Conservation (phyloP, 83 land plant genomes). For the Picea mariana region DNA sequence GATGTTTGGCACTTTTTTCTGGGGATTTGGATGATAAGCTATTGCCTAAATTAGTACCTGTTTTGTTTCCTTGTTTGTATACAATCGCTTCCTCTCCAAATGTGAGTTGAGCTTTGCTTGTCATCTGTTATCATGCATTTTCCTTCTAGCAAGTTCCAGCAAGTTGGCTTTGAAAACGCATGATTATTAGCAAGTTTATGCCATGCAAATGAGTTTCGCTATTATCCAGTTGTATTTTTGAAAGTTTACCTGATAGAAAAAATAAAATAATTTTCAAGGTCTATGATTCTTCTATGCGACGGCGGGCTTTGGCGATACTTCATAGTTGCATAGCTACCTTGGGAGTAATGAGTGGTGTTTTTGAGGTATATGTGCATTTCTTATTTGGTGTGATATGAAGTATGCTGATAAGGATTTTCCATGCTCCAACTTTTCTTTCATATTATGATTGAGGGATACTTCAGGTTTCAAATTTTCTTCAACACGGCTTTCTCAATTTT, state of each 20-base stretch:
- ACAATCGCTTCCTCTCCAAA: conserved; percentile 75
- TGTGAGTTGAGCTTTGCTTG: conserved; percentile 40
- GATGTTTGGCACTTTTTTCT: conserved; percentile 87
- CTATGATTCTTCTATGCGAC: conserved; percentile 69
- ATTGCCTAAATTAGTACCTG: conserved; percentile 78
- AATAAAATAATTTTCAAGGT: conserved; percentile 37
- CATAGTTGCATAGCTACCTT: conserved; percentile 83
- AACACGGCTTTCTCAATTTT: conserved; percentile 7
- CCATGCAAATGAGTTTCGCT: not conserved
- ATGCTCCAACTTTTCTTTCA: not conserved
- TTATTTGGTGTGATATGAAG: not conserved
- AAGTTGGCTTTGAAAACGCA: not conserved
- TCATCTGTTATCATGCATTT: not conserved
- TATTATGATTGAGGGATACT: conserved; percentile 1
- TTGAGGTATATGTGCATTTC: conserved; percentile 53
- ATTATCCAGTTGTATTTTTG: not conserved
- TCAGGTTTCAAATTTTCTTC: conserved; percentile 3
- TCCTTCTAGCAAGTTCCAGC: not conserved
- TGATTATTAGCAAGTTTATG: not conserved
- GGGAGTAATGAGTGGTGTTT: conserved; percentile 92
- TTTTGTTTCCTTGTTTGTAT: conserved; percentile 79
- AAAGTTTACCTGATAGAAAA: not conserved
- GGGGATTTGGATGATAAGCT: conserved; percentile 83
- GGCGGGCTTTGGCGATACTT: conserved; percentile 83
- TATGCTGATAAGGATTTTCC: not conserved